Base-by-base conservation (phyloP, 768 basidiomycete genomes). In the Hygrophoropsis aurantiaca region DNA sequence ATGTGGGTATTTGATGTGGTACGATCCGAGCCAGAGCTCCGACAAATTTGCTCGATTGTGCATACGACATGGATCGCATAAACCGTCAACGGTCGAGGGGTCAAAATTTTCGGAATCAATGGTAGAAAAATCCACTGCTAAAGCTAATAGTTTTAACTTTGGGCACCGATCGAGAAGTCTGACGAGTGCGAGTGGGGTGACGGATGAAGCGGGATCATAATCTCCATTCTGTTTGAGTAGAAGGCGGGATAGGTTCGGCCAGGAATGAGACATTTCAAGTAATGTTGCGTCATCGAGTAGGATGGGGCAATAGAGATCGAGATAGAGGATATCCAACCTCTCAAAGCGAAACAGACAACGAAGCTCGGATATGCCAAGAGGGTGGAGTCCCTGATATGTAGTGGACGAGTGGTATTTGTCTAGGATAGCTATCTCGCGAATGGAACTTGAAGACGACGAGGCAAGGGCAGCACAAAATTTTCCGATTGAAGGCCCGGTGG, bases 131-230 rank as follows among this genome's bases (percentile, higher is more conserved):
- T 32, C 47, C 45, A 11, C 57, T 15, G 1, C 44, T 46, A 11
- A 21, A 45, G 19, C 13, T 13, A 30, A 30, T 13, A 7, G 7
- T 6, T 6, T 13, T 7, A 61, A 21, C 13, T 47, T 49, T 1
- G 60, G 60, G 26, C 60, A 62, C 11, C 20, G 49, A 23, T 40
- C 32, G 10, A 61, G 58, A 27, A 61, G 51, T 6, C 45, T 18
- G 35, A 62, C 48, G 25, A 61, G 43, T n/a, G 53, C 60, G n/a
- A 45, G 51, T n/a, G n/a, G n/a, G n/a, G n/a, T n/a, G 44, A 62
- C 51, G 1, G 10, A 36, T 0, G 50, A 3, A 1, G 10, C 35
- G 0, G 50, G 2, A 9, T 8, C 15, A 5, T 11, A 42, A 1
- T 13, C 20, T 9, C 3, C 35, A 15, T 53, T 40, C 11, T 19